A percentile compares a stretch with the other conserved stretches of the same genome.
Evolutionary conservation across 2,329 filamentous ascomycete species (phyloP).

Genomic region (Trichoderma asperellum): DNA sequence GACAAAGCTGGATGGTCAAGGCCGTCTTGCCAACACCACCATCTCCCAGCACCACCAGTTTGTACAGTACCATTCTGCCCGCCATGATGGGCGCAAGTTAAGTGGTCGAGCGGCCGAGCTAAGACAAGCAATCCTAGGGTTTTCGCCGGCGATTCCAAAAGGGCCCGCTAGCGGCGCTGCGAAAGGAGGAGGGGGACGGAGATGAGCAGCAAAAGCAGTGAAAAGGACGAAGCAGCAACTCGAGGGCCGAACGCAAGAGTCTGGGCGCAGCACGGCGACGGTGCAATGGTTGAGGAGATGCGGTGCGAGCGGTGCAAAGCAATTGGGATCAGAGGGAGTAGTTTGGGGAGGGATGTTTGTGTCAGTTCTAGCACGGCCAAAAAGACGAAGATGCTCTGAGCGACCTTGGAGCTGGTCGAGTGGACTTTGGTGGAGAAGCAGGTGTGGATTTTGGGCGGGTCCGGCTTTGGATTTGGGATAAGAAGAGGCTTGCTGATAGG

Average conservation of each 20-base stretch:
- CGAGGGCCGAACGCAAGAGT: neutral
- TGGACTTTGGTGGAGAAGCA: slow-evolving; percentile 28
- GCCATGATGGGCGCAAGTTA: slow-evolving; percentile 62
- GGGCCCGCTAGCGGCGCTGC: slow-evolving; percentile 24
- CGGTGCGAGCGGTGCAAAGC: slow-evolving; percentile 24
- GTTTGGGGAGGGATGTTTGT: slow-evolving; percentile 29
- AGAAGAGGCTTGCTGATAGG: slow-evolving; percentile 16
- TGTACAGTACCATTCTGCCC: slow-evolving; percentile 94
- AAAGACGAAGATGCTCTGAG: slow-evolving; percentile 25
- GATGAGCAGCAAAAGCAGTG: neutral
- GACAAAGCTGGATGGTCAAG: slow-evolving; percentile 91
- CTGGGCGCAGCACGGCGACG: slow-evolving; percentile 13
- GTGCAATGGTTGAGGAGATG: slow-evolving; percentile 14
- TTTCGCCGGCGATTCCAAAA: slow-evolving; percentile 22
- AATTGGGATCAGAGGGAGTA: slow-evolving; percentile 17
- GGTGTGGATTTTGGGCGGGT: slow-evolving; percentile 25
- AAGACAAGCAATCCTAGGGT: slow-evolving; percentile 25
- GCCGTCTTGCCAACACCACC: slow-evolving; percentile 94
- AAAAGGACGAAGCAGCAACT: neutral
- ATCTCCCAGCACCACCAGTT: slow-evolving; percentile 92
- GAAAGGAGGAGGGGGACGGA: slow-evolving; percentile 10
- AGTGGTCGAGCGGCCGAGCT: slow-evolving; percentile 33
- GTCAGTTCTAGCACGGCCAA: slow-evolving; percentile 26
- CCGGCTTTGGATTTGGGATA: slow-evolving; percentile 25
- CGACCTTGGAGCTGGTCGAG: slow-evolving; percentile 24